These are phyloP conservation scores for Erucastrum elatum DNA, from an alignment of 345 rosid species.

Conservation along the genomic window DNA sequence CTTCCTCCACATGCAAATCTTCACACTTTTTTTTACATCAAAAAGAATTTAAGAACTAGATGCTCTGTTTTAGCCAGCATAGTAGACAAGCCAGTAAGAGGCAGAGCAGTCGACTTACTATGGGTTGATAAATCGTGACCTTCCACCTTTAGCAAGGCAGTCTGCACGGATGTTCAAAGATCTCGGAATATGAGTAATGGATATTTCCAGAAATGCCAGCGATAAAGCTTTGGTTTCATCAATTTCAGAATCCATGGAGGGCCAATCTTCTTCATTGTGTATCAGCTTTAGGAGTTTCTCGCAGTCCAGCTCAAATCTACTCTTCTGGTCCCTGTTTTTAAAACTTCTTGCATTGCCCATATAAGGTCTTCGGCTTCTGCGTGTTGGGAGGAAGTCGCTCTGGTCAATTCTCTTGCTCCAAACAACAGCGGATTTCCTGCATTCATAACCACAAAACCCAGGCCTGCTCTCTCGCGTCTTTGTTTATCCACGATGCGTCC, in stretches of 20 bases:
- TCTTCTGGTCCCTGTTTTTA: not conserved
- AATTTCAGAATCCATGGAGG: not conserved
- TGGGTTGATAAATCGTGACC: not conserved
- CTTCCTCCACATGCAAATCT: no score
- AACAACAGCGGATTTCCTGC: no score
- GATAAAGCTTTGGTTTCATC: not conserved
- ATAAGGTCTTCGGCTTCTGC: not conserved
- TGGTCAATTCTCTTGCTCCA: no score
- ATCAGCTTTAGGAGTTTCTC: not conserved
- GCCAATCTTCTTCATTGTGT: not conserved
- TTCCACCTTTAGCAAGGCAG: not conserved
- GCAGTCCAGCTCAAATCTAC: not conserved
- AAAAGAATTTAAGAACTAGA: no score
- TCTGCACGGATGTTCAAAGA: not conserved
- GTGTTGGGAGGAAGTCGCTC: no score
- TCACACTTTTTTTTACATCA: no score
- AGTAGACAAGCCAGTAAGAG: no score
- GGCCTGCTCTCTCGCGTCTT: no score
- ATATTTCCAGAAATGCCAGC: not conserved
- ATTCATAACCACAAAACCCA: no score
- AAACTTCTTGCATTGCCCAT: not conserved
- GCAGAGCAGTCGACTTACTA: no score
- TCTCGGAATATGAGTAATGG: not conserved
- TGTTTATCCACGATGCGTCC: no score
- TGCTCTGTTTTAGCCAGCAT: no score